Evolutionary conservation across 2,329 filamentous ascomycete species (phyloP).

Genomic region (Sporothrix brunneoviolacea): DNA sequence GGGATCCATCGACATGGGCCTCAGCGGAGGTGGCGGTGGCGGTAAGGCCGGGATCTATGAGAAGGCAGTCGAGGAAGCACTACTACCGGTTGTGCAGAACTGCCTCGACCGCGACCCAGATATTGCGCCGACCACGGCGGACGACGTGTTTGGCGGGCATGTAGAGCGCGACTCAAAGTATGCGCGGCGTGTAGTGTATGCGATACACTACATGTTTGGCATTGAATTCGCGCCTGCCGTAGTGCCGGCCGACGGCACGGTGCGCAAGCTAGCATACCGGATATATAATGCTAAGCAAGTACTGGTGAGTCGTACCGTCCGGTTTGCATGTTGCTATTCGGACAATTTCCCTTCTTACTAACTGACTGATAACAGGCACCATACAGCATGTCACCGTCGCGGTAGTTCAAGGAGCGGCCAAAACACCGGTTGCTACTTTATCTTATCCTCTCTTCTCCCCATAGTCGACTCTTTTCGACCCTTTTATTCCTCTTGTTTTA

Average conservation of each 20-base stretch:
- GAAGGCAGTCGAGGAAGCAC: slow-evolving; percentile 63
- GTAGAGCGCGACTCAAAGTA: slow-evolving; percentile 87
- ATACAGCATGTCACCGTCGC: slow-evolving; percentile 62
- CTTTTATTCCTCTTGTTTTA: not conserved
- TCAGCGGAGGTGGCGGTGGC: not conserved
- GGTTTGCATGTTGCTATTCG: too few relatives aligned
- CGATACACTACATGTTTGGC: slow-evolving; percentile 93
- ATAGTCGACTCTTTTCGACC: not conserved
- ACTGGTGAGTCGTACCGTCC: slow-evolving; percentile 53
- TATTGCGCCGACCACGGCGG: slow-evolving; percentile 71
- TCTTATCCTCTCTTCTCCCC: not conserved
- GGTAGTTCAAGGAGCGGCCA: not conserved
- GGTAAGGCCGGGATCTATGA: slow-evolving; percentile 52
- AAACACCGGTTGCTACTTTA: too few relatives aligned
- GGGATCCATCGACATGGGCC: slow-evolving; percentile 34
- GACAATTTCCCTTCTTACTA: too few relatives aligned
- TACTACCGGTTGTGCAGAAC: slow-evolving; percentile 80
- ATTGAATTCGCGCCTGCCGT: slow-evolving; percentile 92
- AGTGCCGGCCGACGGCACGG: slow-evolving; percentile 84
- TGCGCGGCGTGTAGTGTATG: slow-evolving; percentile 83
- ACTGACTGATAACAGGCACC: slow-evolving; percentile 47
- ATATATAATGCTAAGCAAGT: slow-evolving; percentile 95
- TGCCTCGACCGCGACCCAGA: slow-evolving; percentile 90
- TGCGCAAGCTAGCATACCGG: slow-evolving; percentile 86
- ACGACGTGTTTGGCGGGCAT: slow-evolving; percentile 77